Evolutionary conservation across 129 eudicot species (phyloP), one percentile per base, ranked within the genome.

Genomic region (Tagetes erecta): DNA sequence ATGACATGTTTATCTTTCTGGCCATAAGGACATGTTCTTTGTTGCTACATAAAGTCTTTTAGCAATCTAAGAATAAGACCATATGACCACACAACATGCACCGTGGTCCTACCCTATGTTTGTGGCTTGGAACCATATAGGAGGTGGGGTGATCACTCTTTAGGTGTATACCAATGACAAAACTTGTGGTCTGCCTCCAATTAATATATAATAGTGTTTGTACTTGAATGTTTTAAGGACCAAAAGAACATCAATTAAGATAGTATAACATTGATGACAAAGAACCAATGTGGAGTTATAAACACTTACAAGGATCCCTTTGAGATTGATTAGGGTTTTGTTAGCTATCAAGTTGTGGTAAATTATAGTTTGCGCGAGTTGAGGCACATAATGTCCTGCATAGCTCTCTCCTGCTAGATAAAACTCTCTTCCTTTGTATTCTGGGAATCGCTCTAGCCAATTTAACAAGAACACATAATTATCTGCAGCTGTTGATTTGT

Each of bases 321-420:
- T 89, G 78, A 92, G 90, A 66, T 92, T 92, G 78, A 92, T 83
- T 56, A 87, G 41, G 46, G 80, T 80, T 47, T 81, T 82, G 65
- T 83, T 81, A 3, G 87, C 84, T 47, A 69, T 76, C 10, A 73
- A 70, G 83, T 89, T 92, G 75, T 89, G 84, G 62, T 80, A 47
- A 20, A 86, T 79, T 77, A 92, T 87, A 5, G 88, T 86, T n/a
- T 87, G 90, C 31, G 96, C 98, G n/a, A 92, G 86, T 4, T 89
- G 95, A 70, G 98, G 98, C 27, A 89, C 96, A 11, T 92, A 92
- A 67, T 87, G 96, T 9, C 96, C 97, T 0, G 95, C 94, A 6
- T 88, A 92, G 33, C 96, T 88, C 74, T 92, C 97, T 2, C 97
- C 97, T 0, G 96, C 49, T 3, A 92, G 76, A 74, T 86, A 92